phyloP scores from a whole-genome alignment of 2,329 filamentous ascomycete genomes.

The Ceratocystis smalleyi region DNA sequence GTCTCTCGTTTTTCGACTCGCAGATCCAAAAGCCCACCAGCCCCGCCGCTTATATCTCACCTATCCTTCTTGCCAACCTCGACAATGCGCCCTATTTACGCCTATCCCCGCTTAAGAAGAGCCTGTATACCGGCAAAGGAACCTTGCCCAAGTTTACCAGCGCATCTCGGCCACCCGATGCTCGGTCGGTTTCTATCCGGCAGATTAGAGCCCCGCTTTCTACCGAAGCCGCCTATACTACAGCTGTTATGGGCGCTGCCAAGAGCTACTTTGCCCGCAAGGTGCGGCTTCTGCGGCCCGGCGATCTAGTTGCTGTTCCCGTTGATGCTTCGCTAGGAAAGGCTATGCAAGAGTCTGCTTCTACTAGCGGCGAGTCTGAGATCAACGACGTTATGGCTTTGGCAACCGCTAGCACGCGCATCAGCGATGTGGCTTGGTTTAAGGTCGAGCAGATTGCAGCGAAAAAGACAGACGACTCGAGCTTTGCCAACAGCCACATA shows the following conservation, averaged over 20 bases:
- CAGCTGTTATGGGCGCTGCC: slow-evolving; percentile 68
- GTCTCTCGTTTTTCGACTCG: slow-evolving; percentile 49
- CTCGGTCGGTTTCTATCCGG: slow-evolving; percentile 65
- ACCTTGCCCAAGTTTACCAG: slow-evolving; percentile 41
- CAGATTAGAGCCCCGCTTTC: slow-evolving; percentile 82
- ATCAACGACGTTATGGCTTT: slow-evolving; percentile 55
- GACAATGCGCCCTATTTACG: slow-evolving; percentile 64
- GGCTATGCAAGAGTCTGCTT: slow-evolving; percentile 58
- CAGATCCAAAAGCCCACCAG: slow-evolving; percentile 46
- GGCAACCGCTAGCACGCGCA: slow-evolving; percentile 22
- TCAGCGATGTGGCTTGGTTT: slow-evolving; percentile 73
- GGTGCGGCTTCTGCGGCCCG: slow-evolving; percentile 65
- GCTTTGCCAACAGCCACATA: slow-evolving; percentile 36
- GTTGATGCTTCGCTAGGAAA: slow-evolving; percentile 75
- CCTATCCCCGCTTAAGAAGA: slow-evolving; percentile 51
- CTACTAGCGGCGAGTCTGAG: slow-evolving; percentile 37
- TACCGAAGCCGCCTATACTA: slow-evolving; percentile 70
- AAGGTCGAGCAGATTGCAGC: slow-evolving; percentile 60
- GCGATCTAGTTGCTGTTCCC: slow-evolving; percentile 76
- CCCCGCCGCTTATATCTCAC: slow-evolving; percentile 60
- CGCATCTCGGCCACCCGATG: slow-evolving; percentile 42
- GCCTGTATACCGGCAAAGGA: slow-evolving; percentile 34
- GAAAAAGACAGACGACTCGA: slow-evolving; percentile 34
- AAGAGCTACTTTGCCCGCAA: slow-evolving; percentile 80
- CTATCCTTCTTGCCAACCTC: slow-evolving; percentile 73